Conservation (phyloP, 768 basidiomycete genomes). For the Podaxis rugospora region DNA sequence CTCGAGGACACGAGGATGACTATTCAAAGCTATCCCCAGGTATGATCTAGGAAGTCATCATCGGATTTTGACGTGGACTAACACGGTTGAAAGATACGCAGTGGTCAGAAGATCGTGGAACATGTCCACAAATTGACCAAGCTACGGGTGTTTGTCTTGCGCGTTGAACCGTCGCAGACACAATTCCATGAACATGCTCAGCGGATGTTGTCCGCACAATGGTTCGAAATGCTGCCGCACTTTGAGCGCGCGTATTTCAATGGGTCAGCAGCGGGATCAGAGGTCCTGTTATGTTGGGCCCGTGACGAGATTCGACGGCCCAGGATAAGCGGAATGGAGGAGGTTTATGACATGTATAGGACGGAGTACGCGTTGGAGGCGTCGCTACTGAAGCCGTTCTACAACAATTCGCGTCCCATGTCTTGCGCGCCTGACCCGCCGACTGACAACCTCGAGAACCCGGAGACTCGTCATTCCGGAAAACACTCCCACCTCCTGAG, state of each 20-base stretch:
- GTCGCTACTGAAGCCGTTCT: neutral
- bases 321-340: neutral
- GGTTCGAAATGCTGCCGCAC: neutral
- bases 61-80: neutral
- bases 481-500: neutral
- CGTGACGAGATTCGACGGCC: neutral
- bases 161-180: neutral
- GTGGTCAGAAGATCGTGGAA: neutral
- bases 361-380: neutral
- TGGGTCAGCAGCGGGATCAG: neutral
- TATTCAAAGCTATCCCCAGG: constrained; percentile 1
- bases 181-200: neutral
- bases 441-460: neutral
- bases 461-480: neutral
- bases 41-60: neutral
- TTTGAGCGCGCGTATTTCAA: constrained; percentile 5
- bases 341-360: neutral
- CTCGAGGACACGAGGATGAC: constrained; percentile 6
- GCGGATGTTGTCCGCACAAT: neutral
- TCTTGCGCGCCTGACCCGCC: constrained; percentile 7
- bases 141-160: neutral
- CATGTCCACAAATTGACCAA: constrained; percentile 1
- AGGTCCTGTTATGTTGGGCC: neutral
- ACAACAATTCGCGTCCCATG: constrained; percentile 8
- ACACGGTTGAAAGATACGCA: constrained; percentile 1